Evolutionary conservation across 2,329 filamentous ascomycete genomes (phyloP), one percentile per base, ranked within the genome.

Genomic region (Amesomyces nigricolor): DNA sequence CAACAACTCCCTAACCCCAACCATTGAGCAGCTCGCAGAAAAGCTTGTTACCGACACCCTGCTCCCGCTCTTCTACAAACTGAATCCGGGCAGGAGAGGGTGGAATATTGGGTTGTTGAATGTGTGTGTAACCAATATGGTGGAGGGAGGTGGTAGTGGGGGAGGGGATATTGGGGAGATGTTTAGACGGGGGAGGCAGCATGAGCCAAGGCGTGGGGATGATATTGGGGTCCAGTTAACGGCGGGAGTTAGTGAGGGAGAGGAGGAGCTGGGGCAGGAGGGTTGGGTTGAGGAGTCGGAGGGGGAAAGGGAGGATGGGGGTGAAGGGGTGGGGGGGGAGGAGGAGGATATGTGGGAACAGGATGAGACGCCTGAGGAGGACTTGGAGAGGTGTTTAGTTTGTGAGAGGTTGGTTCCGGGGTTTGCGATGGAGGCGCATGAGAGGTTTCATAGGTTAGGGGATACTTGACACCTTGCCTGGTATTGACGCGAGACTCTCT

Each of bases 71-170:
- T 90, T 96, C 65, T 82, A 83, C 13, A 85, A 82, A 58, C 74
- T 96, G 11, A 86, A 92, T 61, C 78, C 83, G 78, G 43, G 13
- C 39, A 73, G 9, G n/a, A 29, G 44, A 3, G 75, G 77, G 8
- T 95, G 89, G 87, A 88, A 92, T 62, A 71, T 96, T 16, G 88
- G 87, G 61, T 73, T 97, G 50, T 76, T 97, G 57, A 97, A 96
- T 61, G 75, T 97, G 19, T 91, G 89, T 45, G 91, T 89, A 7
- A 87, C 88, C 13, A 95, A 96, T 67, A 92, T 97, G 85, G 78
- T 78, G 1, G 74, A 79, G 40, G 75, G 74, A 14, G 82, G 80
- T 4, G 74, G 73, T 13, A 75, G 79, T 38, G 69, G 70, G 72
- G 76, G 56, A 71, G 73, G 9, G 60, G 85, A 96, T 65, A 96